Percentiles rank a stretch among this genome's conserved stretches.
Conservation (phyloP, 257 asterid species). For the Solanum phureja region DNA sequence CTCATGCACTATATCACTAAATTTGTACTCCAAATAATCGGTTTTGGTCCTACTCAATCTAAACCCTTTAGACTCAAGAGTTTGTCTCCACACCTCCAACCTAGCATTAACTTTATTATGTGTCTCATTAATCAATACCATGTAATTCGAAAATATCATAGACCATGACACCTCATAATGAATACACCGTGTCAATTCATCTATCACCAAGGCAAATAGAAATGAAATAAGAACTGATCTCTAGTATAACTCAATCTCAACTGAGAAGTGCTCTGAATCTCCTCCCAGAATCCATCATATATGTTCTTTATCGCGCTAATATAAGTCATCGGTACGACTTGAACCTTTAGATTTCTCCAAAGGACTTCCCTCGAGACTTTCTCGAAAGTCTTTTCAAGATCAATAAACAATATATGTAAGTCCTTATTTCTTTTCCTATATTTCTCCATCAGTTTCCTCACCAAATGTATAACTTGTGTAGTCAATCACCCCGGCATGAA, state of each 20-base stretch:
- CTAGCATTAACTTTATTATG: not conserved
- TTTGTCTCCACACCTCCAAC: not conserved
- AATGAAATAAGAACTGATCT: not conserved
- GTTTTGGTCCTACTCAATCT: not conserved
- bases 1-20: not conserved
- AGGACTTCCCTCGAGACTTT: not conserved
- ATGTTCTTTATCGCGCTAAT: not conserved
- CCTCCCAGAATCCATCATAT: not conserved
- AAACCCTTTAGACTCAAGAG: not conserved
- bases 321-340: not conserved
- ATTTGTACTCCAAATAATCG: not conserved
- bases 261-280: not conserved
- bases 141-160: not conserved
- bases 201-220: not conserved
- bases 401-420: too few relatives aligned
- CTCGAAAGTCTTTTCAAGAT: not conserved
- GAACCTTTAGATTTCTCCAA: not conserved
- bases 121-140: not conserved
- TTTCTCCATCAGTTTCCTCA: not conserved
- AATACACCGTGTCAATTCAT: not conserved
- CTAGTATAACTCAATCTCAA: not conserved
- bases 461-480: not conserved
- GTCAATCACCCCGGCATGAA: not conserved
- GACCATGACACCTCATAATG: not conserved
- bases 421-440: not conserved